Evolutionary conservation across 345 rosid species (phyloP), one percentile per base, ranked within the genome.

Genomic region (Bruguiera parviflora): DNA sequence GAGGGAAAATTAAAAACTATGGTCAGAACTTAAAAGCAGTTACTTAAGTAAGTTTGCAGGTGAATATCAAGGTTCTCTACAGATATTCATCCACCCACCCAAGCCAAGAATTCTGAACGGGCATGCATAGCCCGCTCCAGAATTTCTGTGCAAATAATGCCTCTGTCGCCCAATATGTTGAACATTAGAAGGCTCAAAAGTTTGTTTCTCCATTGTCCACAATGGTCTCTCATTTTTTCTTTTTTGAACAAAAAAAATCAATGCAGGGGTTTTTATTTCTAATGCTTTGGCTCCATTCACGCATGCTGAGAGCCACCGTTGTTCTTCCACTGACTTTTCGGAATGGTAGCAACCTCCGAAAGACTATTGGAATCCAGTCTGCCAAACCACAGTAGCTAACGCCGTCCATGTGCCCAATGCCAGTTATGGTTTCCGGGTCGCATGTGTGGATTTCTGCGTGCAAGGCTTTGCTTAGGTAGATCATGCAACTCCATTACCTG

Each of bases 401-500:
- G 80, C 71, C 94, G 72, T 32, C 96, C 89, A 10, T 85, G 85
- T 46, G 81, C 80, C 92, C 93, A 81, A 46, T 82, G 75, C 84
- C 92, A 82, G 72, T 85, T 87, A 69, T 77, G 81, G 80, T 77
- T 88, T 58, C 92, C 92, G 1, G 87, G 79, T 76, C 85, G 86
- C 74, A 71, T 67, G 21, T 70, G 85, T 57, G 82, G 83, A 61
- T 88, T 84, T 70, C 78, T 85, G 5, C 76, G 84, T 61, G 72
- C 80, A 58, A 57, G 80, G 18, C 80, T 84, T 73, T 85, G 96
- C 80, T 92, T 95, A 2, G 99, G 99, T 71, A 92, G 85, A 73
- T 89, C 92, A 5, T 76, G 86, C 70, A 82, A 79, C 73, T 96
- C 96, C 85, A 96, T 86, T 10, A 96, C 89, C 76, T 96, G 96